Conservation (phyloP, 371 early-diverging fungal genomes). For the Parasitella parasitica region DNA sequence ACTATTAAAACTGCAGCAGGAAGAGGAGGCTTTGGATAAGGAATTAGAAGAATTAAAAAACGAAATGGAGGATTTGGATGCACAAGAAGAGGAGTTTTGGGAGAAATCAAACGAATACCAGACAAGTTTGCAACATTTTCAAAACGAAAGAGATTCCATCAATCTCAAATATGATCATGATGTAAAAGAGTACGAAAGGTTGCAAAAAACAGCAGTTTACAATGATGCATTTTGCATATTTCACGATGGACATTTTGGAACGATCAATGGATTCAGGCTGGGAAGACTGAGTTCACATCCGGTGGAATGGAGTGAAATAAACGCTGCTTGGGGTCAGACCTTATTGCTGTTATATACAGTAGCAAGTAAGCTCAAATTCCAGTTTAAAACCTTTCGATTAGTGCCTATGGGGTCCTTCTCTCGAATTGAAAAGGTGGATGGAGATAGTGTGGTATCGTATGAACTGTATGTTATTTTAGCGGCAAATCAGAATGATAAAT, state of each 20-base stretch:
- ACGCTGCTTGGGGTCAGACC: conserved; percentile 95
- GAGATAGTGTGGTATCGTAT: conserved; percentile 67
- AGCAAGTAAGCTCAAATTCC: conserved; percentile 79
- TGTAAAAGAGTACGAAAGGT: conserved; percentile 71
- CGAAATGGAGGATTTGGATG: conserved; percentile 66
- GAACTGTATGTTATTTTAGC: conserved; percentile 65
- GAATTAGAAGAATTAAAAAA: conserved; percentile 62
- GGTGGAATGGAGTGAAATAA: conserved; percentile 95
- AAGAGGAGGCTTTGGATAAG: conserved; percentile 54
- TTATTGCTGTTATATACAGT: conserved; percentile 84
- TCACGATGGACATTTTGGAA: conserved; percentile 85
- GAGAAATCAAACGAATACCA: conserved; percentile 76
- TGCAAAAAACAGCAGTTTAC: conserved; percentile 91
- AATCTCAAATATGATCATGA: conserved; percentile 79
- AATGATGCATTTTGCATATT: conserved; percentile 91
- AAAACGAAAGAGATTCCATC: conserved; percentile 79
- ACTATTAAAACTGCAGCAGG: conserved; percentile 58
- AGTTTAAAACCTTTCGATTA: conserved; percentile 80
- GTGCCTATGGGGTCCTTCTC: conserved; percentile 94
- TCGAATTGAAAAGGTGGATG: conserved; percentile 81
- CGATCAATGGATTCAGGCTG: conserved; percentile 91
- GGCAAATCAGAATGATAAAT: neutral
- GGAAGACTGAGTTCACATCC: conserved; percentile 78
- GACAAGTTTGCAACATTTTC: conserved; percentile 58
- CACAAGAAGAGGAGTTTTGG: conserved; percentile 69